A percentile compares a stretch with the other conserved stretches of the same genome.
Conservation (phyloP, 139 green algal species). For the Chlorokybus atmophyticus region DNA sequence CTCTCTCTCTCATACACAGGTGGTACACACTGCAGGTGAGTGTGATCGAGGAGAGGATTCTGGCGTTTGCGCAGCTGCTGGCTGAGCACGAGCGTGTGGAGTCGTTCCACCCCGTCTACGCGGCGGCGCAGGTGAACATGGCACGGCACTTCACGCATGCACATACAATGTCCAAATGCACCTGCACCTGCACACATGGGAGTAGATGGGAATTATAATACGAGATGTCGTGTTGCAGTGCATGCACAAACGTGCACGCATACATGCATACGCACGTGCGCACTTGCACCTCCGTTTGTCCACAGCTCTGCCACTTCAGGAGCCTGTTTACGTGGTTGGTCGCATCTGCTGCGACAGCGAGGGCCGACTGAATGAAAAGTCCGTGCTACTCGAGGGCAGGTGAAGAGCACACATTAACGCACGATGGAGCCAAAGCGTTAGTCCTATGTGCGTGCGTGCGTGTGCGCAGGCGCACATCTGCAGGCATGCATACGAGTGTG, state of each 20-base stretch:
- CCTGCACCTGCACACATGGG: too few species aligned
- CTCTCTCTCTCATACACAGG: not conserved
- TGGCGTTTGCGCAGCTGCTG: conserved; percentile 3
- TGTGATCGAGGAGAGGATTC: not conserved
- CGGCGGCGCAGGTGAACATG: not conserved
- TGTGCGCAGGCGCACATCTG: too few species aligned
- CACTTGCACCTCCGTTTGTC: too few species aligned
- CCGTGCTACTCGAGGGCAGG: conserved; percentile 26
- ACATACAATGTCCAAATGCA: not conserved
- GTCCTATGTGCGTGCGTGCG: too few species aligned
- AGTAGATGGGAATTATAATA: too few species aligned
- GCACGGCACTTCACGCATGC: not conserved
- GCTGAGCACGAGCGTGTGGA: not conserved
- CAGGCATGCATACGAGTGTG: too few species aligned
- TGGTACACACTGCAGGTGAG: not conserved
- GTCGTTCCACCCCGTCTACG: not conserved
- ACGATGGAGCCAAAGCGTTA: too few species aligned
- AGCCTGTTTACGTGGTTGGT: conserved; percentile 14
- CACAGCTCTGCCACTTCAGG: conserved; percentile 1
- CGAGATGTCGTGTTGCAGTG: not conserved
- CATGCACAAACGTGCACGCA: too few species aligned
- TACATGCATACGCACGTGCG: too few species aligned
- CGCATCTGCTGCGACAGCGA: conserved; percentile 31
- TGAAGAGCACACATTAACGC: too few species aligned
- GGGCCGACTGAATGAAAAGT: conserved; percentile 29